Percentiles rank a stretch among this genome's conserved stretches.
These are phyloP conservation scores for Apiospora hydei DNA, from an alignment of 2,329 filamentous ascomycete genomes.

Conservation along the genomic window DNA sequence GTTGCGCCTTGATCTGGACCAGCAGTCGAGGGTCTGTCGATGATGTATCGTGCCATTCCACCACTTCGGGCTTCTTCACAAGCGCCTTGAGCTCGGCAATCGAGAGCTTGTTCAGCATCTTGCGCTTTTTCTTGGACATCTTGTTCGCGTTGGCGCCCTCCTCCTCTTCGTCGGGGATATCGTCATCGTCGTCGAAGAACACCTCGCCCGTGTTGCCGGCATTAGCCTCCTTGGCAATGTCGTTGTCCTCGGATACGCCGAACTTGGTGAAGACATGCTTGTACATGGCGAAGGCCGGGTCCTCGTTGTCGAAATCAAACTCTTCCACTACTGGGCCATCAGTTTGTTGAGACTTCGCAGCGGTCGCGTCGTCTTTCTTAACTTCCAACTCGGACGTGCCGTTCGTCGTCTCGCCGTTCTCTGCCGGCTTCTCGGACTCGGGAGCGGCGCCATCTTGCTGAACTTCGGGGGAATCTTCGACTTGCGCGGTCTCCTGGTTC, in stretches of 20 bases:
- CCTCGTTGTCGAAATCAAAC: constrained; percentile 65
- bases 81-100: constrained; percentile 95
- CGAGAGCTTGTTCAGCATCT: constrained; percentile 88
- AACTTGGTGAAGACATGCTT: constrained; percentile 85
- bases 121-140: constrained; percentile 93
- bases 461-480: constrained; percentile 45
- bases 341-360: constrained; percentile 45
- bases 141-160: constrained; percentile 69
- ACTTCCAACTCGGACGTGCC: constrained; percentile 48
- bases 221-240: constrained; percentile 69
- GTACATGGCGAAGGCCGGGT: constrained; percentile 85
- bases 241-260: constrained; percentile 69
- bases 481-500: constrained; percentile 31
- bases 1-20: constrained; percentile 92
- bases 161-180: constrained; percentile 86
- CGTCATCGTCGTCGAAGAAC: constrained; percentile 82
- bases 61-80: constrained; percentile 88
- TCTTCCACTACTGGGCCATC: constrained; percentile 53
- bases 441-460: constrained; percentile 36
- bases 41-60: constrained; percentile 97
- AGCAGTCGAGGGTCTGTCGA: constrained; percentile 88
- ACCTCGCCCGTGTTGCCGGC: constrained; percentile 83
- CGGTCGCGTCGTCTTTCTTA: constrained; percentile 47
- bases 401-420: constrained; percentile 39
- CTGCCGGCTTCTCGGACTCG: constrained; percentile 35